phyloP scores from a whole-genome alignment of 2,329 filamentous ascomycete genomes.

The Ilyonectria robusta region DNA sequence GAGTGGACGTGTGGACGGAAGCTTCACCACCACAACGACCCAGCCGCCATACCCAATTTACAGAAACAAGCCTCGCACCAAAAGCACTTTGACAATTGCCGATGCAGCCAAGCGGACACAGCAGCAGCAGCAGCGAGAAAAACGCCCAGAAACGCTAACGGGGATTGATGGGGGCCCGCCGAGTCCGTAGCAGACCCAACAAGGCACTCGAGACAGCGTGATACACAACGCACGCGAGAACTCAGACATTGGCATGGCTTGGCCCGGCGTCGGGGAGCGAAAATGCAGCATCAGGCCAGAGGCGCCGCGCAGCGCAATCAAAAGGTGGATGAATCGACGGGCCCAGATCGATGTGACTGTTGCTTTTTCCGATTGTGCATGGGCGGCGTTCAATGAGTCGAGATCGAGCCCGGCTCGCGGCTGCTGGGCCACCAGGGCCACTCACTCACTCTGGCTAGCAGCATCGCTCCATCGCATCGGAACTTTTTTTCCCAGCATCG shows the following conservation, averaged over 20 bases:
- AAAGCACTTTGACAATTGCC: neutral
- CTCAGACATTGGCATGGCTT: conserved; percentile 19
- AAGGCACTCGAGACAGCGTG: neutral
- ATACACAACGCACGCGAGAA: neutral
- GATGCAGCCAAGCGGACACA: neutral
- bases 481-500: conserved; percentile 24
- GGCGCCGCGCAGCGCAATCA: conserved; percentile 18
- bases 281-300: conserved; percentile 20
- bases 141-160: conserved; percentile 2
- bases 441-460: conserved; percentile 1
- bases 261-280: too few relatives aligned
- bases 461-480: conserved; percentile 21
- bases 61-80: too few relatives aligned
- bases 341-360: conserved; percentile 32
- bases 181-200: too few relatives aligned
- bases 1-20: too few relatives aligned
- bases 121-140: too few relatives aligned
- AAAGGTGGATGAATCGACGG: conserved; percentile 30
- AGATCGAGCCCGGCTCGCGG: conserved; percentile 10
- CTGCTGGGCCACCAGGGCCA: neutral
- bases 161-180: neutral
- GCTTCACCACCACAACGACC: too few relatives aligned
- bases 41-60: too few relatives aligned
- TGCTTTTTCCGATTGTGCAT: neutral
- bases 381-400: conserved; percentile 19